Evolutionary conservation across 2,329 filamentous ascomycete genomes (phyloP).

Genomic region (Fusarium pininemorale): DNA sequence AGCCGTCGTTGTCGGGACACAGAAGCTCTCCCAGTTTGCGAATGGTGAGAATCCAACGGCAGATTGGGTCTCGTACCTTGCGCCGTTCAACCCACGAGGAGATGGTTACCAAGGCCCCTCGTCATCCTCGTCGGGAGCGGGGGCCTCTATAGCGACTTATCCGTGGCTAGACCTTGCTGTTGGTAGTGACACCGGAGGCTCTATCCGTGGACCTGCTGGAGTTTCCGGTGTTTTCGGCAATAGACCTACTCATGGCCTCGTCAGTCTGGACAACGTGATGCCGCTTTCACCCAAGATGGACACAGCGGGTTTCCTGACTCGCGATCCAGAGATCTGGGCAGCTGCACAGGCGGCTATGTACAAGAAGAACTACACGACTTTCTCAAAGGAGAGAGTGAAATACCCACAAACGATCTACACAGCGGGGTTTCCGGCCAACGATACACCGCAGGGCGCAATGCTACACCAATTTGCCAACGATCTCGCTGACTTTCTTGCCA

Average conservation of each 20-base stretch:
- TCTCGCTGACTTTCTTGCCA: background rate
- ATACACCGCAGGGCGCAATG: background rate
- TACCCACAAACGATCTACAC: background rate
- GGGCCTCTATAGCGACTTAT: slow-evolving; percentile 51
- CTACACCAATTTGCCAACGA: background rate
- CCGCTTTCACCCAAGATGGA: background rate
- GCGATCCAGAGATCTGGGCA: background rate
- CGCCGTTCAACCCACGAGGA: slow-evolving; percentile 56
- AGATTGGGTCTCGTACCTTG: slow-evolving; percentile 48
- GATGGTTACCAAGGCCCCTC: slow-evolving; percentile 55
- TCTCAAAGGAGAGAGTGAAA: accelerated
- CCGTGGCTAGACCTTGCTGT: slow-evolving; percentile 52
- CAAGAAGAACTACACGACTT: background rate
- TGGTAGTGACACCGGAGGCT: slow-evolving; percentile 28
- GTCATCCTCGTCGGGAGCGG: slow-evolving; percentile 56
- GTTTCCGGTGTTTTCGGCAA: slow-evolving; percentile 57
- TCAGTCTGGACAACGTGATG: slow-evolving; percentile 41
- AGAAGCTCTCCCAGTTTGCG: slow-evolving; percentile 26
- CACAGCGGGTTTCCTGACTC: background rate
- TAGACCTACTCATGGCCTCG: slow-evolving; percentile 51
- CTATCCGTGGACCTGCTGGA: slow-evolving; percentile 56
- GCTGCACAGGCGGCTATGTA: background rate
- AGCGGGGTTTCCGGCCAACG: background rate
- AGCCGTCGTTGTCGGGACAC: slow-evolving; percentile 13
- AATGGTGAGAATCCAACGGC: background rate